These are phyloP conservation scores for Heterococcus sp. DNA, from an alignment of 108 stramenopile species.

Conservation along the genomic window DNA sequence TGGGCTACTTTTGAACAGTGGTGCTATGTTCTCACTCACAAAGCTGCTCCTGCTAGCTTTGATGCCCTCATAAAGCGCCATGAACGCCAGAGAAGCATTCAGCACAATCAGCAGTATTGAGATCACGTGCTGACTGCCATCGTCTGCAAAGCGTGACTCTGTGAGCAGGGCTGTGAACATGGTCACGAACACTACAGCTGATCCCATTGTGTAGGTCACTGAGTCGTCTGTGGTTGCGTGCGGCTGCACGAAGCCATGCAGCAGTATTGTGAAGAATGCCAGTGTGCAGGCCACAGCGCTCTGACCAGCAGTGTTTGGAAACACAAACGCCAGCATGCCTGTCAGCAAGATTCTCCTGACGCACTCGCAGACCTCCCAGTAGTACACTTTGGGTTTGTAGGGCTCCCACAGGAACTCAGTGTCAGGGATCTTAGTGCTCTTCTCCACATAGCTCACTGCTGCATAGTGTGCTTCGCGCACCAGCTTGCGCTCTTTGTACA, in stretches of 20 bases:
- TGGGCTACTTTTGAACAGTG: too few species aligned
- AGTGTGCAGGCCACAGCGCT: not conserved
- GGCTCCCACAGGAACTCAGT: not conserved
- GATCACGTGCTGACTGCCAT: not conserved
- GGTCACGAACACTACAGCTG: not conserved
- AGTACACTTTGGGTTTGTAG: not conserved
- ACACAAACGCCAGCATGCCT: not conserved
- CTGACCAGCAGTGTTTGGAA: not conserved
- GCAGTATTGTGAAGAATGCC: not conserved
- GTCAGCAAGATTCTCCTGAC: not conserved
- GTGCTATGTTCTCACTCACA: too few species aligned
- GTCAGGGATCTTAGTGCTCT: not conserved
- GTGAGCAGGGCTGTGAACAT: not conserved
- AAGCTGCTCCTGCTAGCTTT: too few species aligned
- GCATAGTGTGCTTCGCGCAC: not conserved
- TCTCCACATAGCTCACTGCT: not conserved
- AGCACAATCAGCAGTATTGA: not conserved
- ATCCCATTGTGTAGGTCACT: not conserved
- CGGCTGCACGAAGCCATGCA: not conserved
- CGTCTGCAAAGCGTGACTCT: not conserved
- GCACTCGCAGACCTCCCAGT: not conserved
- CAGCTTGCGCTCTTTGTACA: not conserved
- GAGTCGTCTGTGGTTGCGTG: not conserved
- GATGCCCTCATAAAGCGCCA: not conserved
- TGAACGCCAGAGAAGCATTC: not conserved